These are phyloP conservation scores for Emergomyces pasteurianus DNA, from an alignment of 2,329 filamentous ascomycete species.

Conservation along the genomic window DNA sequence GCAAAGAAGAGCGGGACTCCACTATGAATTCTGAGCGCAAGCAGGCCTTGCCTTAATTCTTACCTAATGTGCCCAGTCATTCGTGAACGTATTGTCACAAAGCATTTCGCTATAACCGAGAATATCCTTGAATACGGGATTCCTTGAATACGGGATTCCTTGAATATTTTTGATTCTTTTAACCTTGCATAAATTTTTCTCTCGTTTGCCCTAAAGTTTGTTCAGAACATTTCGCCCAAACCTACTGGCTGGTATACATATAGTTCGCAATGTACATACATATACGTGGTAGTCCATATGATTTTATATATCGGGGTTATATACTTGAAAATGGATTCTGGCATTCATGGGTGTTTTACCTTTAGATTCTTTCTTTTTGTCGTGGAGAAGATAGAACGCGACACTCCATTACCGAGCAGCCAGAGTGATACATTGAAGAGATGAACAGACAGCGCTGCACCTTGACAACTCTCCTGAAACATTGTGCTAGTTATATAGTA, in stretches of 20 bases:
- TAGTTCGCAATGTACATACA: not conserved
- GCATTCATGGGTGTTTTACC: too few relatives aligned
- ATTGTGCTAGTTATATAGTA: too few relatives aligned
- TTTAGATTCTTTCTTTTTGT: not conserved
- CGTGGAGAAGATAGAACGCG: not conserved
- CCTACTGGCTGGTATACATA: not conserved
- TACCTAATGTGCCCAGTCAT: not conserved
- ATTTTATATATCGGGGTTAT: not conserved
- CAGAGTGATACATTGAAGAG: too few relatives aligned
- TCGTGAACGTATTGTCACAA: not conserved
- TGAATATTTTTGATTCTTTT: not conserved
- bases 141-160: not conserved
- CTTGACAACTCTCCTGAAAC: too few relatives aligned
- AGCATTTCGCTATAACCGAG: not conserved
- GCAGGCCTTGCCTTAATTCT: not conserved
- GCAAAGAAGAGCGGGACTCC: slow-evolving; percentile 12
- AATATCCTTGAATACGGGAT: not conserved
- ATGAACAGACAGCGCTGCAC: too few relatives aligned
- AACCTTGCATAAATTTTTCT: not conserved
- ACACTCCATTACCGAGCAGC: not conserved
- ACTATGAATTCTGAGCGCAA: not conserved
- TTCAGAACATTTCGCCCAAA: not conserved
- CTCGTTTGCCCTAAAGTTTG: not conserved
- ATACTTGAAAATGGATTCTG: too few relatives aligned
- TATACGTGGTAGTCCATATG: not conserved